phyloP scores from a whole-genome alignment of 129 eudicot species.

The Saussurea involucrata region DNA sequence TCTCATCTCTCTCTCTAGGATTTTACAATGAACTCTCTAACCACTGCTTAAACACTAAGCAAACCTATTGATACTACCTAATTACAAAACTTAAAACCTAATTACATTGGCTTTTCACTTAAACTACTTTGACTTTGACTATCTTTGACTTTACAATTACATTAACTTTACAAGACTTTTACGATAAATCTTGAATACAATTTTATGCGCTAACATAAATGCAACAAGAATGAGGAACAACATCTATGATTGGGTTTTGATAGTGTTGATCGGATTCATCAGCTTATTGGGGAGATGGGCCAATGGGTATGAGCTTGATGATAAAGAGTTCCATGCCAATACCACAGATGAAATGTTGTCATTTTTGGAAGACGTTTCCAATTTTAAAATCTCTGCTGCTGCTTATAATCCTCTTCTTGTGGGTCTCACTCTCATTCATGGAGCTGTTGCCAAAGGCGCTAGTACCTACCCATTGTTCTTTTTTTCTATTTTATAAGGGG shows the following conservation, averaged over 20 bases:
- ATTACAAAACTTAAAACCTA: too few relatives aligned
- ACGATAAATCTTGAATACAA: too few relatives aligned
- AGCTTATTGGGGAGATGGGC: not conserved
- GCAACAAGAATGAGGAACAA: conserved; percentile 10
- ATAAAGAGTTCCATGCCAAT: conserved; percentile 19
- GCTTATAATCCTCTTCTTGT: conserved; percentile 52
- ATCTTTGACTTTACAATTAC: too few relatives aligned
- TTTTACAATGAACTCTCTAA: too few relatives aligned
- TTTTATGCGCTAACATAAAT: too few relatives aligned
- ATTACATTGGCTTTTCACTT: too few relatives aligned
- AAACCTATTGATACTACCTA: too few relatives aligned
- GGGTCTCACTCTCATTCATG: conserved; percentile 61
- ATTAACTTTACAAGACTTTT: too few relatives aligned
- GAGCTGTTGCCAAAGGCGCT: conserved; percentile 86
- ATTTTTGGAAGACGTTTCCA: conserved; percentile 38
- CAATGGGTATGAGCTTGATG: conserved; percentile 28
- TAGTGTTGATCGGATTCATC: conserved; percentile 2
- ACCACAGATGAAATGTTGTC: conserved; percentile 43
- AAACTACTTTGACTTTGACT: too few relatives aligned
- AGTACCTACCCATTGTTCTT: conserved; percentile 29
- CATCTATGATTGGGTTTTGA: conserved; percentile 14
- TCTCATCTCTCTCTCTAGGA: too few relatives aligned
- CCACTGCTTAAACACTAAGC: too few relatives aligned
- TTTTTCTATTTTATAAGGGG: not conserved
- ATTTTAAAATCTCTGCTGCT: conserved; percentile 29